phyloP scores from a whole-genome alignment of 192 early-diverging fungal genomes.

The Coemansia sp. region DNA sequence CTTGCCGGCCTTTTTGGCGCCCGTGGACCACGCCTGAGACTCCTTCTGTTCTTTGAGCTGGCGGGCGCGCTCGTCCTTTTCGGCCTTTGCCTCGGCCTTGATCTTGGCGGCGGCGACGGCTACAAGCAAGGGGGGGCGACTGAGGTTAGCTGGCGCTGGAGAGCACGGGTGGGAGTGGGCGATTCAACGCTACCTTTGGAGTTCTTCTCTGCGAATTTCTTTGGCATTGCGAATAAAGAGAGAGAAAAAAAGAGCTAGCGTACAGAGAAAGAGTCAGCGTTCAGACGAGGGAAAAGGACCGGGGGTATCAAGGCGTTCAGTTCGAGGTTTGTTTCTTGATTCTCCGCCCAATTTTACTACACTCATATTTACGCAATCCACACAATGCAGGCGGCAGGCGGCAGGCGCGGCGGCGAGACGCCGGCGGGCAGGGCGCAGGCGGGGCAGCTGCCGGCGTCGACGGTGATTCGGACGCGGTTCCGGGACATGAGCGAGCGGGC shows the following conservation, averaged over 20 bases:
- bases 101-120: constrained; percentile 68
- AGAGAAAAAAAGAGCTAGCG: not conserved
- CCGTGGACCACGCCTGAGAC: constrained; percentile 59
- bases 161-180: no score
- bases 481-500: constrained; percentile 12
- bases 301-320: no score
- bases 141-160: no score
- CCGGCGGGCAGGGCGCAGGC: not conserved
- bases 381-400: constrained; percentile 16
- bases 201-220: constrained; percentile 57
- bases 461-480: constrained; percentile 41
- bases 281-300: no score
- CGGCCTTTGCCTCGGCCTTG: constrained; percentile 65
- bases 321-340: not conserved
- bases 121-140: no score
- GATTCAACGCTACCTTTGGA: constrained; percentile 56
- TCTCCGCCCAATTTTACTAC: no score
- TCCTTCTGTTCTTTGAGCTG: constrained; percentile 58
- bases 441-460: constrained; percentile 22
- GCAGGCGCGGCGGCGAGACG: constrained; percentile 8
- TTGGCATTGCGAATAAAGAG: constrained; percentile 39
- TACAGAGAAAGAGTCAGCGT: no score
- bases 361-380: no score
- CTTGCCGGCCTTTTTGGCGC: constrained; percentile 61
- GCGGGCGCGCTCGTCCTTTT: constrained; percentile 54